Base-by-base conservation (phyloP, 257 asterid genomes). In the Solanum sitiens region DNA sequence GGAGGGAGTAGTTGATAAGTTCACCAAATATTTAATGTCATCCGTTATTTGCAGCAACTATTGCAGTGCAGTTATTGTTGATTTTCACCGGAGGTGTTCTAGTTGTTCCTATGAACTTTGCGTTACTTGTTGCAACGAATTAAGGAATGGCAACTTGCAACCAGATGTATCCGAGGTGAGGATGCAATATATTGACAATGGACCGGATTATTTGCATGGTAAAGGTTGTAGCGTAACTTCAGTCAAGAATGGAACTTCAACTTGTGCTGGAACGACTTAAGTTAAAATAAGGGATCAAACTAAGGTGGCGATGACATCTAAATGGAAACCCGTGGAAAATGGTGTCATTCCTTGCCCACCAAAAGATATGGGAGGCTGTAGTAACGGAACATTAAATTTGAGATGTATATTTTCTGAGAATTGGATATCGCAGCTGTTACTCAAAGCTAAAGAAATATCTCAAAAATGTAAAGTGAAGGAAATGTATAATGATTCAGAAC, bases 51-150 rank as follows among this genome's bases (percentile, higher is more conserved):
- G 93, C 96, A 96, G 99, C 70, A 91, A 94, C 94, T 91, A 93
- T 89, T 96, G 99, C 88, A 92, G 87, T 87, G 94, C 98, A 39
- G 92, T 95, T 12, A 94, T 96, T 86, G 88, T 87, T 91, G 98
- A 96, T 88, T 91, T 91, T 68, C 96, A 95, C 86, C 90, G 98
- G 83, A 97, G 95, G 93, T 95, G 98, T 89, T 91, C 92, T 32
- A 86, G 15, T 37, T 97, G 99, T 87, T 88, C 93, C 83, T 97
- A 92, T 91, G 96, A 95, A 84, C 93, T 97, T 84, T 97, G 99
- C 89, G 94, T 95, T 82, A 89, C 89, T 72, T 97, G 99, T 89
- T 97, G 95, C 88, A 93, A 74, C 86, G 99, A 97, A 91, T 89
- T 97, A 56, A 93, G 98, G 74, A 92, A 86, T 84, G 98, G 98